Conservation (phyloP, 495 filamentous ascomycete species). For the Thozetella sp. region DNA sequence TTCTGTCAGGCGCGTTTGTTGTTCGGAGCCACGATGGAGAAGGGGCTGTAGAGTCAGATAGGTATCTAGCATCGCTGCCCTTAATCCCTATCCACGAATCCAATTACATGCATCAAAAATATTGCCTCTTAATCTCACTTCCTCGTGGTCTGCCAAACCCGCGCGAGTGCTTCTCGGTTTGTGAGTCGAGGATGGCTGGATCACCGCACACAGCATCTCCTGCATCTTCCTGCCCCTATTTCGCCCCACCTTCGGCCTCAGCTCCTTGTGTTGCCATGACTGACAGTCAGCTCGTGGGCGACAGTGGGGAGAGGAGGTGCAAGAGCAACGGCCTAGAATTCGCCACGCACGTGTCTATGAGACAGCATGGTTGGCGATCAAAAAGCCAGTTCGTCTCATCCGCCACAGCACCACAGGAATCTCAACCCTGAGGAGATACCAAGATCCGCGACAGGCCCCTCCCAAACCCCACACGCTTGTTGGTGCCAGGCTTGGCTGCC, state of each 20-base stretch:
- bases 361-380: neutral
- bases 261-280: too few species aligned
- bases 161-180: too few species aligned
- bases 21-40: neutral
- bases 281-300: too few species aligned
- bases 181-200: too few species aligned
- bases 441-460: neutral
- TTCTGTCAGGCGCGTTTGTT: neutral
- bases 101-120: neutral
- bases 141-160: too few species aligned
- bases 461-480: neutral
- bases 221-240: too few species aligned
- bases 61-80: conserved; percentile 2
- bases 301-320: too few species aligned
- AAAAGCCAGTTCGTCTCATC: neutral
- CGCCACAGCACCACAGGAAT: neutral
- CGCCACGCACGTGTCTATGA: neutral
- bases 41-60: neutral
- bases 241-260: too few species aligned
- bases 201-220: too few species aligned
- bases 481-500: too few species aligned
- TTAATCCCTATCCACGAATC: neutral
- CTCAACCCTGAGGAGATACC: neutral
- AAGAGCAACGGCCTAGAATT: too few species aligned
- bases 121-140: too few species aligned